phyloP scores from a whole-genome alignment of 208 protist genomes.

The Naegleria fowleri region DNA sequence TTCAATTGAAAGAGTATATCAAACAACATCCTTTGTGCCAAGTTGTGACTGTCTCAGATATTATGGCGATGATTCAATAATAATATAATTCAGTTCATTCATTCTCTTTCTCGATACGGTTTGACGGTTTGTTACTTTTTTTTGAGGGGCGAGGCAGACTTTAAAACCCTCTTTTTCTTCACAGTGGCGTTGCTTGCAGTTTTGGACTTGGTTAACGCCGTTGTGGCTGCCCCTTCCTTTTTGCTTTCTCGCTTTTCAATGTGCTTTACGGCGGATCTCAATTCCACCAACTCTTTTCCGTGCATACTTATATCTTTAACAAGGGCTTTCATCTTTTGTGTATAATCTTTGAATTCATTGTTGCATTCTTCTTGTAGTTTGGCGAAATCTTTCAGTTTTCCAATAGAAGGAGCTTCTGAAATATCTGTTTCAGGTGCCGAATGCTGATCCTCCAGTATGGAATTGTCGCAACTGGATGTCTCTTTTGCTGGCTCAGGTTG shows the following conservation, averaged over 20 bases:
- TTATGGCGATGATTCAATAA: not conserved
- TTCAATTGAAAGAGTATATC: not conserved
- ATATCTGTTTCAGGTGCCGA: not conserved
- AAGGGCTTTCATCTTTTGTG: not conserved
- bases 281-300: not conserved
- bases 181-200: not conserved
- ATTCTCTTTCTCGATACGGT: too few species aligned
- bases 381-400: not conserved
- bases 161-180: not conserved
- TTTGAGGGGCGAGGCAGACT: not conserved
- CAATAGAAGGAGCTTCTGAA: not conserved
- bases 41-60: not conserved
- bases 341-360: not conserved
- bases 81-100: too few species aligned
- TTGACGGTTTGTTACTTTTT: not conserved
- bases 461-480: not conserved
- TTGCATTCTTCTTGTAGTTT: constrained; percentile 10
- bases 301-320: not conserved
- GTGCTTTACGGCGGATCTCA: not conserved
- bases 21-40: not conserved
- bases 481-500: not conserved
- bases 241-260: not conserved
- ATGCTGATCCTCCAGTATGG: not conserved
- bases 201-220: not conserved
- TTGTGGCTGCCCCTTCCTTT: not conserved